Percentiles rank a stretch among this genome's conserved stretches.
Conservation (phyloP, 768 basidiomycete species). For the Boletus tomentosulus region DNA sequence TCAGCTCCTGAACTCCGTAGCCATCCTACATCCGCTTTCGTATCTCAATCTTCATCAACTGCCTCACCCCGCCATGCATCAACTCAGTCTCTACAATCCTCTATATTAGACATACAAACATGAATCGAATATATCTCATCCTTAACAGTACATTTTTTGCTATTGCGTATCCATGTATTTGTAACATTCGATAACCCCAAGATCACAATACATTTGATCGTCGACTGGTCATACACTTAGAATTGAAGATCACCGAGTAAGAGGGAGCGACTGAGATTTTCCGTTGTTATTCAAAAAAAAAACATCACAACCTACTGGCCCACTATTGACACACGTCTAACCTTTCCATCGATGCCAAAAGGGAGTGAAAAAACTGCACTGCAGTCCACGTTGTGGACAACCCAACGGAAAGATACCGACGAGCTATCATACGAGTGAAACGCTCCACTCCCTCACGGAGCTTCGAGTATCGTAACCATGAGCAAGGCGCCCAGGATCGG, state of each 20-base stretch:
- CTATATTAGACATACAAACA: slow-evolving; percentile 23
- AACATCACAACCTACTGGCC: slow-evolving; percentile 8
- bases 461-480: slow-evolving; percentile 45
- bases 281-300: slow-evolving; percentile 5
- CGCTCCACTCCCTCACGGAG: slow-evolving; percentile 44
- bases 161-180: slow-evolving; percentile 15
- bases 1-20: slow-evolving; percentile 26
- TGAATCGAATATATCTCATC: slow-evolving; percentile 21
- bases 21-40: slow-evolving; percentile 8
- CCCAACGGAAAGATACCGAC: slow-evolving; percentile 7
- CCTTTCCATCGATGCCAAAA: slow-evolving; percentile 7
- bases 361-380: slow-evolving; percentile 13
- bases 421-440: slow-evolving; percentile 18
- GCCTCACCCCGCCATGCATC: slow-evolving; percentile 10
- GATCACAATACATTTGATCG: neutral
- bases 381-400: slow-evolving; percentile 14
- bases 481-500: neutral
- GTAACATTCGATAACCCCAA: neutral
- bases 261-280: neutral
- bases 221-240: neutral
- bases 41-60: slow-evolving; percentile 10
- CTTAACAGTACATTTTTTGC: slow-evolving; percentile 14
- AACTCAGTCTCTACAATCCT: slow-evolving; percentile 9
- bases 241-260: neutral
- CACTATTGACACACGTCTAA: slow-evolving; percentile 19